A percentile compares a stretch with the other conserved stretches of the same genome.
phyloP scores from a whole-genome alignment of 495 filamentous ascomycete species.

The Parathielavia appendiculata region DNA sequence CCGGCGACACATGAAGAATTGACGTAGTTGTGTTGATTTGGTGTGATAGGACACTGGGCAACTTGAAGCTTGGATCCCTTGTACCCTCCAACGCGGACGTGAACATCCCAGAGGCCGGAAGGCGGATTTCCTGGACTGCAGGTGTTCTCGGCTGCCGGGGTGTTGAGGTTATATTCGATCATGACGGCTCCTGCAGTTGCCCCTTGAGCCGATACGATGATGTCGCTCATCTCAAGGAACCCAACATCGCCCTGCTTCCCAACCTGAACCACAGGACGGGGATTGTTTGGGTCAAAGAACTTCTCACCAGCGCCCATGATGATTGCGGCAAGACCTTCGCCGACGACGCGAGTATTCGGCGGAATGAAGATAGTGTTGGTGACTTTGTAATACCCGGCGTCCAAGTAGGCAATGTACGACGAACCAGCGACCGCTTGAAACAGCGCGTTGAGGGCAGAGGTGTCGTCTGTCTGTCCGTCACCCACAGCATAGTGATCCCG shows the following conservation, averaged over 20 bases:
- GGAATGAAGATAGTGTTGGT: slow-evolving; percentile 45
- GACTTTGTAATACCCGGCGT: slow-evolving; percentile 44
- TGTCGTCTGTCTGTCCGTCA: slow-evolving; percentile 33
- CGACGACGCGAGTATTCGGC: slow-evolving; percentile 45
- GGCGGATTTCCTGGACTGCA: slow-evolving; percentile 54
- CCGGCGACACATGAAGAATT: slow-evolving; percentile 58
- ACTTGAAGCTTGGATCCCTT: slow-evolving; percentile 73
- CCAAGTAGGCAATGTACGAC: slow-evolving; percentile 62
- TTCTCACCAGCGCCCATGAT: slow-evolving; percentile 42
- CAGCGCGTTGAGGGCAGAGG: slow-evolving; percentile 22
- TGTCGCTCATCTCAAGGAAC: slow-evolving; percentile 52
- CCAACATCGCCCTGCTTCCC: slow-evolving; percentile 49
- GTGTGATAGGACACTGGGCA: slow-evolving; percentile 61
- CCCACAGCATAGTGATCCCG: slow-evolving; percentile 26
- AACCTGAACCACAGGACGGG: slow-evolving; percentile 49
- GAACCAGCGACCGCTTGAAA: slow-evolving; percentile 21
- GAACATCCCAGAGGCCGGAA: slow-evolving; percentile 83
- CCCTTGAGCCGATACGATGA: slow-evolving; percentile 42
- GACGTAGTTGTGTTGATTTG: slow-evolving; percentile 48
- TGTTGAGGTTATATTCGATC: slow-evolving; percentile 78
- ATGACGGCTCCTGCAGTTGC: slow-evolving; percentile 52
- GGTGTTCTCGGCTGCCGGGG: slow-evolving; percentile 1
- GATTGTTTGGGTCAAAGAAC: slow-evolving; percentile 44
- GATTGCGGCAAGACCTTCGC: slow-evolving; percentile 43
- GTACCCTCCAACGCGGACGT: slow-evolving; percentile 76